Evolutionary conservation across 2,329 filamentous ascomycete genomes (phyloP).

Genomic region (Fusarium sp.): DNA sequence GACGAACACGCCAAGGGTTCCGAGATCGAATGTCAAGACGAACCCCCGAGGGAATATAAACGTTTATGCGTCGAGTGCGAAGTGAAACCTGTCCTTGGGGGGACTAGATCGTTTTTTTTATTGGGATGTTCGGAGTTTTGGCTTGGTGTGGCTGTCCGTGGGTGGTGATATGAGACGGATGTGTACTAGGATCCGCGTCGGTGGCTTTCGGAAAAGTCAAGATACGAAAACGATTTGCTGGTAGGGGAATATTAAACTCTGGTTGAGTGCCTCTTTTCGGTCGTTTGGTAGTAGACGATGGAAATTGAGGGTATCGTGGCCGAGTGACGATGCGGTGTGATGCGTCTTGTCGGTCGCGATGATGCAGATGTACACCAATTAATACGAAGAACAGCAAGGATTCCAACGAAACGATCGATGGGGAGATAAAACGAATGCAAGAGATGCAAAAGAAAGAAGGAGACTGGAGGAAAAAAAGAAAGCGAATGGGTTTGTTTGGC

Average conservation of each 20-base stretch:
- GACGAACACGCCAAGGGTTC: constrained; percentile 23
- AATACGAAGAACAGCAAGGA: background rate
- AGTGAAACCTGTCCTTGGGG: constrained; percentile 23
- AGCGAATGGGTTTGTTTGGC: constrained; percentile 16
- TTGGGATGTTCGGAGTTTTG: background rate
- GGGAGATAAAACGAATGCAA: background rate
- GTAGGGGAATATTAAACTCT: constrained; percentile 3
- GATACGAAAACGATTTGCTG: constrained; percentile 22
- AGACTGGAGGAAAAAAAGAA: constrained; percentile 11
- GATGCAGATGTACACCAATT: constrained; percentile 5
- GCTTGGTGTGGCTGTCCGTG: background rate
- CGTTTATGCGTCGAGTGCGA: constrained; percentile 19
- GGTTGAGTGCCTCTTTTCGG: background rate
- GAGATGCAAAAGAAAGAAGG: background rate
- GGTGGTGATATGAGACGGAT: constrained; percentile 6
- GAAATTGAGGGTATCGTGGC: constrained; percentile 22
- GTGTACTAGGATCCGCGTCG: background rate
- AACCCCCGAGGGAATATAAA: background rate
- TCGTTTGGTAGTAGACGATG: background rate
- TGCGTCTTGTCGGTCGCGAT: background rate
- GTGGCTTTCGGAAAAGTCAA: background rate
- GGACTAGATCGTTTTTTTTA: constrained; percentile 23
- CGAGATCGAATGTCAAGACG: constrained; percentile 10
- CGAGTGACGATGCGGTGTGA: constrained; percentile 4
- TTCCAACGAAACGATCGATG: background rate